Evolutionary conservation across 805 yeast species (phyloP), one percentile per base, ranked within the genome.

Genomic region (Huiozyma naganishii): DNA sequence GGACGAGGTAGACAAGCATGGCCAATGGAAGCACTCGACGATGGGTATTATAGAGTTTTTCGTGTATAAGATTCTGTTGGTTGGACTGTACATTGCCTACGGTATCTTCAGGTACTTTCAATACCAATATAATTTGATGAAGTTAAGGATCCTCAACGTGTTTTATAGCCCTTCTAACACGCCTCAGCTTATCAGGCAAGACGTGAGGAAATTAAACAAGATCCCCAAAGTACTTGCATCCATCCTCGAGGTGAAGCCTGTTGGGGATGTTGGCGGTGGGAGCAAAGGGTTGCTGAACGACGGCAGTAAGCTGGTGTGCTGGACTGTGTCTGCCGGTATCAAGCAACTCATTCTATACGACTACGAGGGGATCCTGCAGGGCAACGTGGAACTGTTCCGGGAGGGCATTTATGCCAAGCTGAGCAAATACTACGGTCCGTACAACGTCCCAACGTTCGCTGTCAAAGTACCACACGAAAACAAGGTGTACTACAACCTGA

Each of bases 251-350:
- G 72, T 79, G 58, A 80, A 79, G 55, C 73, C 80, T 28, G 87
- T 79, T 45, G 84, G 82, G 48, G 90, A 80, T 52, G 95, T 86
- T 53, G 90, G 88, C 47, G 95, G 95, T 30, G 97, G 97, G 2
- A 62, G 82, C 37, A 85, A 81, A 47, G 95, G 95, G 0, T 68
- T 90, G 37, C 69, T 89, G 53, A 79, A 76, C 51, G 85, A 85
- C 53, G 73, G 81, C 6, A 75, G 89, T 39, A 95, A 89, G 54
- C 49, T 89, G 33, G 73, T 78, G 1, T 79, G 92, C 6, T 92
- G 98, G 98, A 73, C 87, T 35, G 61, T 86, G n/a, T 82, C 94
- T 32, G 78, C 90, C n/a, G 96, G 96, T 1, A 76, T 88, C 41
- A 77, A 79, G 36, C 66, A 69, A 46, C 68, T 90, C 47, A 71